A percentile compares a stretch with the other conserved stretches of the same genome.
These are phyloP conservation scores for Linum lewisii DNA, from an alignment of 345 rosid species.

Conservation along the genomic window DNA sequence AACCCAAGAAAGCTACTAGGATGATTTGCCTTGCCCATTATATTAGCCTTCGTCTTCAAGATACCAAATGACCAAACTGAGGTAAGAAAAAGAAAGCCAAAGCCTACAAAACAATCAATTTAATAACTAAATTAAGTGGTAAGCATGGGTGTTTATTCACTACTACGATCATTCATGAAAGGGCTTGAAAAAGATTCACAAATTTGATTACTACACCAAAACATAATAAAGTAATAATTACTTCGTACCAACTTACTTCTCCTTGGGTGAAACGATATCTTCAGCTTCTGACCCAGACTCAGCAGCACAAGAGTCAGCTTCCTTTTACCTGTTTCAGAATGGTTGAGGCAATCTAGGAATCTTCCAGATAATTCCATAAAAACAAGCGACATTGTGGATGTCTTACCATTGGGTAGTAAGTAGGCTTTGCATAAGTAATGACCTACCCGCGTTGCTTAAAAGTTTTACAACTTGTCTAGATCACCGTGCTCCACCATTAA, in stretches of 20 bases:
- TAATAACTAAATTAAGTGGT: no score
- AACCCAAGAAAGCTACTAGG: conserved; percentile 68
- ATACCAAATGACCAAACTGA: conserved; percentile 4
- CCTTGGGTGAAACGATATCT: conserved; percentile 82
- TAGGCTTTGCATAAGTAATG: conserved; percentile 86
- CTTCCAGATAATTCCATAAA: neutral
- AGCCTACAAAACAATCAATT: no score
- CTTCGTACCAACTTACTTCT: conserved; percentile 43
- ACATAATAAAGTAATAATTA: neutral
- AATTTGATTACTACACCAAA: no score
- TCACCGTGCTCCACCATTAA: conserved; percentile 60
- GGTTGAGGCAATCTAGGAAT: neutral
- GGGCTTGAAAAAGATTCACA: no score
- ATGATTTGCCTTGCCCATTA: conserved; percentile 48
- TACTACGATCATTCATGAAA: no score
- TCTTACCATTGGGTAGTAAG: conserved; percentile 59
- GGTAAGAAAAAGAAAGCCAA: neutral
- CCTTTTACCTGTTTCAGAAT: conserved; percentile 59
- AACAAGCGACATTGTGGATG: neutral
- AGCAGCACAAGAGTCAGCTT: conserved; percentile 92
- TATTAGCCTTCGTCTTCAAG: conserved; percentile 47
- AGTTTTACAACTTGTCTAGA: conserved; percentile 90
- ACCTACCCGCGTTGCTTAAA: conserved; percentile 76
- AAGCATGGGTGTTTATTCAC: no score
- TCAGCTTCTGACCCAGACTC: conserved; percentile 99